phyloP scores from a whole-genome alignment of 306 rosid genomes.

The Lathyrus tuberosus region DNA sequence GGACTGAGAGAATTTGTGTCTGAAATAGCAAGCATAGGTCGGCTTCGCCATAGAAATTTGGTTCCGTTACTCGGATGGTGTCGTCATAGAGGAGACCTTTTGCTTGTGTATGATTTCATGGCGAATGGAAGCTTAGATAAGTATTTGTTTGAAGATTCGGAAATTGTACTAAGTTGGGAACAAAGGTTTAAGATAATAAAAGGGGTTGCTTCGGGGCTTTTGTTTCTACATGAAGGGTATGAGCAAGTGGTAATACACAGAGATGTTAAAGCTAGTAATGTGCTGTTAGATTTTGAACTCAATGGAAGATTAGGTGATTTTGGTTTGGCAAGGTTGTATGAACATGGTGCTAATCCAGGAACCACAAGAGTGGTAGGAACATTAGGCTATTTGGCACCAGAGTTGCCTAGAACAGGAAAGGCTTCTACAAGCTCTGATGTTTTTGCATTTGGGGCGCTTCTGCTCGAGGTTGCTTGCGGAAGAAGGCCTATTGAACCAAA shows the following conservation, averaged over 20 bases:
- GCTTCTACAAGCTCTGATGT: constrained; percentile 75
- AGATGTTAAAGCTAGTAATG: constrained; percentile 86
- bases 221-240: constrained; percentile 78
- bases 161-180: constrained; percentile 60
- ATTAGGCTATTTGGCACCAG: constrained; percentile 87
- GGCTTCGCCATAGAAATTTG: constrained; percentile 78
- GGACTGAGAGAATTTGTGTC: constrained; percentile 73
- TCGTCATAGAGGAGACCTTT: constrained; percentile 63
- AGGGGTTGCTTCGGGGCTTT: constrained; percentile 74
- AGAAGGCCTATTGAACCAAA: constrained; percentile 77
- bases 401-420: constrained; percentile 71
- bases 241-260: constrained; percentile 82
- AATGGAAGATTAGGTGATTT: constrained; percentile 80
- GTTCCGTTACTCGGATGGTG: constrained; percentile 84
- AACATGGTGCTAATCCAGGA: constrained; percentile 71
- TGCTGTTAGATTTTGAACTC: constrained; percentile 66
- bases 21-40: constrained; percentile 77
- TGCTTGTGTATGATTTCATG: constrained; percentile 82
- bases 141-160: constrained; percentile 60
- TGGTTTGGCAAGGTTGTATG: constrained; percentile 75
- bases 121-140: constrained; percentile 80
- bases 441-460: constrained; percentile 70
- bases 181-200: constrained; percentile 71
- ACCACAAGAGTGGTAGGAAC: constrained; percentile 88
- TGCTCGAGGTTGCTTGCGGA: constrained; percentile 73